These are phyloP conservation scores for Monilinia polystroma DNA, from an alignment of 2,329 filamentous ascomycete species.

Conservation along the genomic window DNA sequence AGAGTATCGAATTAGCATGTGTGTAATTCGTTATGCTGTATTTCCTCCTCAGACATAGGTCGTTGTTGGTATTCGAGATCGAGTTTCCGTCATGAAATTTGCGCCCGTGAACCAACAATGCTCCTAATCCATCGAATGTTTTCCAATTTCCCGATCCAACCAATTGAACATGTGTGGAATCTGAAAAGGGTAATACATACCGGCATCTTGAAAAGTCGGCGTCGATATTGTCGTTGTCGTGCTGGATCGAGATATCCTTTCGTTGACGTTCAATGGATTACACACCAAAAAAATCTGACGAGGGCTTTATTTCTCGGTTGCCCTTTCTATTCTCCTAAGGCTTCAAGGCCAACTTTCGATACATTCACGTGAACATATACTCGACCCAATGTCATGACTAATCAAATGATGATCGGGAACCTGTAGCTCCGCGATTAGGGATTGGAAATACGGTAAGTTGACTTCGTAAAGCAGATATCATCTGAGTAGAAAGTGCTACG, in stretches of 20 bases:
- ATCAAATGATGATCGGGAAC: constrained; percentile 19
- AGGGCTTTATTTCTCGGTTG: constrained; percentile 24
- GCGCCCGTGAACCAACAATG: constrained; percentile 10
- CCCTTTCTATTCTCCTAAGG: constrained; percentile 1
- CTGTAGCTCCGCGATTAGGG: constrained; percentile 4
- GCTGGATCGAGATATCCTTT: constrained; percentile 15
- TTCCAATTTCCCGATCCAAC: background rate
- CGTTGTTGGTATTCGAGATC: constrained; percentile 9
- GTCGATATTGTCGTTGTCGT: constrained; percentile 34
- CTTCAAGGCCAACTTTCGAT: background rate
- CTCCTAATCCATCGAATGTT: background rate
- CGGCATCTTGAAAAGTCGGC: constrained; percentile 53
- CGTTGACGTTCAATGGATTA: constrained; percentile 11
- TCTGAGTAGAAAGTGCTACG: constrained; percentile 14
- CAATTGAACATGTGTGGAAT: constrained; percentile 1
- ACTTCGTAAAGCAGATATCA: constrained; percentile 19
- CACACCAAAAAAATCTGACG: constrained; percentile 22
- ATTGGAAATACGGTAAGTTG: constrained; percentile 24
- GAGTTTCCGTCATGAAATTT: background rate
- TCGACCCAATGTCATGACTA: constrained; percentile 8
- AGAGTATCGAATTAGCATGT: constrained; percentile 21
- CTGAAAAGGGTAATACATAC: constrained; percentile 42
- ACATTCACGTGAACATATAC: background rate
- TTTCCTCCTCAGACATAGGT: constrained; percentile 15
- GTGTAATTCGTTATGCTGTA: constrained; percentile 27